phyloP scores from a whole-genome alignment of 1,284 basidiomycete species.

The Filobasidium uniguttulatum region DNA sequence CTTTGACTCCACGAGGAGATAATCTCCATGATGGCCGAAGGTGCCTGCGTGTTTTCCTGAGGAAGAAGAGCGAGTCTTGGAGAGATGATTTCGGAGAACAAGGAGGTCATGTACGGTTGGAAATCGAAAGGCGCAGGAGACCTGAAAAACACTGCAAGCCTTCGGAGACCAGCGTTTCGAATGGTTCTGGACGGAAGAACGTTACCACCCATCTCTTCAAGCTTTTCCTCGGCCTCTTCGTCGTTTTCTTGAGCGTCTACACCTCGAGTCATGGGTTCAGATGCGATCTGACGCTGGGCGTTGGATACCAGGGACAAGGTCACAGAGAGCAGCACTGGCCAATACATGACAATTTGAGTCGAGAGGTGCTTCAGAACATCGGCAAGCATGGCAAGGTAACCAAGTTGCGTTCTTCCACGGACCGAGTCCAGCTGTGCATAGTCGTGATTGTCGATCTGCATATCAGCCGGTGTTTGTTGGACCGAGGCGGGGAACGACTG shows the following conservation, averaged over 20 bases:
- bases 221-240: slow-evolving; percentile 27
- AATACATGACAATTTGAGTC: slow-evolving; percentile 51
- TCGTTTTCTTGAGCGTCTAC: slow-evolving; percentile 33
- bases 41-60: slow-evolving; percentile 79
- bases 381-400: slow-evolving; percentile 69
- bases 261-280: slow-evolving; percentile 32
- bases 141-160: slow-evolving; percentile 78
- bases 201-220: slow-evolving; percentile 27
- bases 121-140: slow-evolving; percentile 60
- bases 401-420: slow-evolving; percentile 53
- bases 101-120: slow-evolving; percentile 50
- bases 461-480: slow-evolving; percentile 22
- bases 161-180: slow-evolving; percentile 70
- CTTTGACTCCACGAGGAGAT: slow-evolving; percentile 65
- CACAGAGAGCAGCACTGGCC: slow-evolving; percentile 58
- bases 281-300: slow-evolving; percentile 48
- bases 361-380: slow-evolving; percentile 71
- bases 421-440: slow-evolving; percentile 4
- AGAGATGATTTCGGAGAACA: slow-evolving; percentile 62
- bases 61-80: slow-evolving; percentile 66
- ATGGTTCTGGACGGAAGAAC: slow-evolving; percentile 47
- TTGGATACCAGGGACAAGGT: slow-evolving; percentile 51
- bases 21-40: slow-evolving; percentile 76
- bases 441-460: slow-evolving; percentile 9
- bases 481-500: slow-evolving; percentile 45